Base-by-base conservation (phyloP, 495 filamentous ascomycete species). In the Glonium stellatum region DNA sequence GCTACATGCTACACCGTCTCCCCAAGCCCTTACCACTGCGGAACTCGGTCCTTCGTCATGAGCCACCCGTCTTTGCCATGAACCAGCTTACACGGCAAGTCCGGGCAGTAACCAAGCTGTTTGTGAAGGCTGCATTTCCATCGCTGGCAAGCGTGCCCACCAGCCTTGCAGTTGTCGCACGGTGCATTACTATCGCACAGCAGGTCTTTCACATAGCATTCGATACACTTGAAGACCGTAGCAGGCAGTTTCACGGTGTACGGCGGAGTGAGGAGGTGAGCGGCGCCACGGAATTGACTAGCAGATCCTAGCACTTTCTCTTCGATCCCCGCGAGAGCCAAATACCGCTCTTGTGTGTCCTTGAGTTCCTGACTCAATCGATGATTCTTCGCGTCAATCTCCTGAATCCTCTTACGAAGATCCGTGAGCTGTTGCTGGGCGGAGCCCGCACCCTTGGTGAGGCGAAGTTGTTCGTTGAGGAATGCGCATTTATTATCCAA, bases 51-150 rank as follows among this genome's bases (percentile, higher is more conserved):
- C 31, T 35, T 47, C 9, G 34, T 54, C 47, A 55, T 55, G 9
- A 65, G 41, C 58, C 59, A 65, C 18, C 63, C 63, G 35, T 61
- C 25, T 1, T 21, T 4, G 15, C 49, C 46, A 50, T 65, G 63
- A 8, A 31, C 41, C 13, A 65, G 47, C 15, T 4, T n/a, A 54
- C 63, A 65, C 23, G 63, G 54, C 2, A 9, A 0, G 13, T 55
- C 50, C 2, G 23, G n/a, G 35, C 63, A 65, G 11, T 55, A 1
- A n/a, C 49, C 41, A 12, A 49, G 10, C 0, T 57, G 19, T 21
- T 61, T 54, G 1, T 10, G 4, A 25, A 27, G 0, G 18, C 19
- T 44, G 42, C 63, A 65, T 1, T 53, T 46, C 58, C 58, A 65
- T 1, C 63, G 58, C 18, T 15, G 11, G 50, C 63, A 65, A 15